These are phyloP conservation scores for Dictyostelium brefeldianum DNA, from an alignment of 78 protist species.

Conservation along the genomic window DNA sequence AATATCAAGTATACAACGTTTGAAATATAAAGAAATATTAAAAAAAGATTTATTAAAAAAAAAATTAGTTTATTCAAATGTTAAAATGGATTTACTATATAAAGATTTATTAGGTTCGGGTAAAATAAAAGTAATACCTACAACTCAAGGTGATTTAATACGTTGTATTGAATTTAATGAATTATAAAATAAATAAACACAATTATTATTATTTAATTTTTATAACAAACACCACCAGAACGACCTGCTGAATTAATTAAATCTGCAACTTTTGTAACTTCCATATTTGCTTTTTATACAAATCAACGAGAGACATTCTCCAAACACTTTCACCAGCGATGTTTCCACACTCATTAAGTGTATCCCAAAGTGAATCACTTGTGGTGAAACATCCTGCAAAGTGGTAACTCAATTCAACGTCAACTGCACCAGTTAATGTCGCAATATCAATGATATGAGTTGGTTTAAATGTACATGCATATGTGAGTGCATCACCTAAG, in stretches of 20 bases:
- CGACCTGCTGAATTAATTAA: constrained; percentile 56
- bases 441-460: constrained; percentile 88
- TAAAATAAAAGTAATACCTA: constrained; percentile 33
- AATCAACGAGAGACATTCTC: constrained; percentile 77
- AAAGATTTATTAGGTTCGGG: constrained; percentile 9
- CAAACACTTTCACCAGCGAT: constrained; percentile 70
- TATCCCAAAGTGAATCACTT: constrained; percentile 65
- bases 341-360: constrained; percentile 41
- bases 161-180: neutral
- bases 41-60: constrained; percentile 28
- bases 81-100: neutral
- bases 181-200: neutral
- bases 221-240: constrained; percentile 75
- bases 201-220: neutral
- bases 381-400: constrained; percentile 76
- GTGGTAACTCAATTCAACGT: constrained; percentile 86
- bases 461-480: constrained; percentile 86
- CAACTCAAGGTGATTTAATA: constrained; percentile 26
- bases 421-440: constrained; percentile 94
- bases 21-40: constrained; percentile 61
- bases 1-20: constrained; percentile 16
- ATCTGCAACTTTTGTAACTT: constrained; percentile 54
- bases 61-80: constrained; percentile 17
- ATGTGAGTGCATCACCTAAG: constrained; percentile 91
- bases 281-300: constrained; percentile 71